Percentiles rank a stretch among this genome's conserved stretches.
Evolutionary conservation across 2,329 filamentous ascomycete genomes (phyloP).

Genomic region (Colletotrichum falcatum): DNA sequence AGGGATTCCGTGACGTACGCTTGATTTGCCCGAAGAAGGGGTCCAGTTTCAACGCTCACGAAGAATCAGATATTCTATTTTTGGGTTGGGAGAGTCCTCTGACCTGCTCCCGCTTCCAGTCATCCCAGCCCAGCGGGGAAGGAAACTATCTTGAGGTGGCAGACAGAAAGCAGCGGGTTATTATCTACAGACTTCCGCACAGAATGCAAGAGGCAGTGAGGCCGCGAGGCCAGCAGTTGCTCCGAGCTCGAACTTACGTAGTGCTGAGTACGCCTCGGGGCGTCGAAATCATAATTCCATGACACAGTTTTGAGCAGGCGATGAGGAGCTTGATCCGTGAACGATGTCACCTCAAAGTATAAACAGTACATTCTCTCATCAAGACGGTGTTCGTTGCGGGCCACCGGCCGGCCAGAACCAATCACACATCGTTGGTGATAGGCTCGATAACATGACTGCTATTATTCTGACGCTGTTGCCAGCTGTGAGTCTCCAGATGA

Average conservation of each 20-base stretch:
- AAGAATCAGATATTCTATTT: not conserved
- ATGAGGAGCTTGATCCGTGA: not conserved
- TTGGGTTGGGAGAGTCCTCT: not conserved
- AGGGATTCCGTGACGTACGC: not conserved
- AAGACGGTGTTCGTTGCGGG: not conserved
- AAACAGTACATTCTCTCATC: not conserved
- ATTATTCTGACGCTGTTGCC: not conserved
- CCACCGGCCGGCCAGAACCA: not conserved
- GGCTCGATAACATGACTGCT: fast-evolving
- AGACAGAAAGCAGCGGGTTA: no score
- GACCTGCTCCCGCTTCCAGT: fast-evolving
- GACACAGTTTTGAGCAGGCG: not conserved
- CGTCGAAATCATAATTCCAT: not conserved
- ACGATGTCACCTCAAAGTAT: not conserved
- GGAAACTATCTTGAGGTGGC: not conserved
- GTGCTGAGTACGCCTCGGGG: no score
- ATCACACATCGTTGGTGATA: not conserved
- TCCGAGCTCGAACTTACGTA: not conserved
- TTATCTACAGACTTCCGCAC: no score
- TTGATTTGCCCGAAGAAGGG: not conserved
- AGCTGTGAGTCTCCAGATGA: not conserved
- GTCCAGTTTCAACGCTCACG: not conserved
- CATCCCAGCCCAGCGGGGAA: no score
- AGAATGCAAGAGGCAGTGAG: no score
- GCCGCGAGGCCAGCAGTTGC: no score